These are phyloP conservation scores for Haplosporangium sp. DNA, from an alignment of 371 early-diverging fungal genomes.

Conservation along the genomic window DNA sequence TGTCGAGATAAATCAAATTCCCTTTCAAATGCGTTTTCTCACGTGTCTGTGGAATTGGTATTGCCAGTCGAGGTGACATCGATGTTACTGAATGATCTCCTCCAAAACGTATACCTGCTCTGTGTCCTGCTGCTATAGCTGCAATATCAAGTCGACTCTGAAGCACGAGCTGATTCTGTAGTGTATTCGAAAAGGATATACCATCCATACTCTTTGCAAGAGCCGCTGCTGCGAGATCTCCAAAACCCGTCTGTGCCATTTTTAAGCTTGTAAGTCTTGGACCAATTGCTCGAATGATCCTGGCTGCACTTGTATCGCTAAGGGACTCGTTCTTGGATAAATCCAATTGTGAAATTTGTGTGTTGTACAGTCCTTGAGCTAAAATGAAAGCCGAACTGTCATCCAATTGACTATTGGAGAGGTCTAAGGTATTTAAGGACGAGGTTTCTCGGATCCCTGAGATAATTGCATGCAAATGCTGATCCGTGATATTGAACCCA, in stretches of 20 bases:
- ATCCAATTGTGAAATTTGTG: slow-evolving; percentile 41
- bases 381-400: slow-evolving; percentile 41
- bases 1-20: slow-evolving; percentile 41
- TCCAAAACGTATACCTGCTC: slow-evolving; percentile 29
- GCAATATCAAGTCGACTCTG: slow-evolving; percentile 44
- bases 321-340: slow-evolving; percentile 40
- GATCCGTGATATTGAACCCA: slow-evolving; percentile 27
- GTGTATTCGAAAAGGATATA: slow-evolving; percentile 28
- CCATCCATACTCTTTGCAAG: slow-evolving; percentile 50
- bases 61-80: neutral
- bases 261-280: slow-evolving; percentile 38
- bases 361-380: slow-evolving; percentile 42
- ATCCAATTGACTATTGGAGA: slow-evolving; percentile 32
- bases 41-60: slow-evolving; percentile 1
- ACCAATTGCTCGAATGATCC: slow-evolving; percentile 41
- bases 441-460: slow-evolving; percentile 18
- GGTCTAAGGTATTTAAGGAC: slow-evolving; percentile 26
- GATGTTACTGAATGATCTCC: neutral
- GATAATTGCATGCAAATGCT: slow-evolving; percentile 32
- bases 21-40: slow-evolving; percentile 30
- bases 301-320: slow-evolving; percentile 35
- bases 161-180: slow-evolving; percentile 34
- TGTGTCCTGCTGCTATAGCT: slow-evolving; percentile 36
- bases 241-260: slow-evolving; percentile 53
- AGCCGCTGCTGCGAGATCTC: slow-evolving; percentile 37